phyloP scores from a whole-genome alignment of 1,284 basidiomycete species.

The Violaceomyces palustris region DNA sequence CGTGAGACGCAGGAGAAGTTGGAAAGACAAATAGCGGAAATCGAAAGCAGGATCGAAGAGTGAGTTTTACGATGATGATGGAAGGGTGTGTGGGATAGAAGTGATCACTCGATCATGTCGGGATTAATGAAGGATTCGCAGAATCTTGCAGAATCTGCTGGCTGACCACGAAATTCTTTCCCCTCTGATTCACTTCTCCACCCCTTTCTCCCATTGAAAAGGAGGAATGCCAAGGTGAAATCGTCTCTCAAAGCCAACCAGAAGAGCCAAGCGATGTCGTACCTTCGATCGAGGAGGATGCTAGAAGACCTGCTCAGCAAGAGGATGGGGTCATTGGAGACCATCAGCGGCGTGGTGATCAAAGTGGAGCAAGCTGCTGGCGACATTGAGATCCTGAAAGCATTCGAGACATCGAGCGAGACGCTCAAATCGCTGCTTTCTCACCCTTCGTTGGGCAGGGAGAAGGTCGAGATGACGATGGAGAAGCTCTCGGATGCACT shows the following conservation, averaged over 20 bases:
- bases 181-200: background rate
- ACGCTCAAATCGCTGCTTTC: conserved; percentile 71
- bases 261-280: conserved; percentile 67
- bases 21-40: conserved; percentile 63
- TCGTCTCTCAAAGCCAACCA: conserved; percentile 65
- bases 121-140: conserved; percentile 42
- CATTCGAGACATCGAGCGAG: conserved; percentile 73
- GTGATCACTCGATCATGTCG: no score
- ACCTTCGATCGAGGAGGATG: conserved; percentile 72
- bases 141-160: conserved; percentile 32
- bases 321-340: conserved; percentile 68
- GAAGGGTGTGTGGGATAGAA: no score
- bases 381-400: conserved; percentile 82
- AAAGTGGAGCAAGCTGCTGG: conserved; percentile 80
- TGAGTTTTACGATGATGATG: conserved; percentile 53
- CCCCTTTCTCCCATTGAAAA: conserved; percentile 2
- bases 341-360: conserved; percentile 69
- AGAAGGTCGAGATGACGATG: conserved; percentile 76
- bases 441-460: conserved; percentile 71
- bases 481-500: conserved; percentile 77
- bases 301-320: conserved; percentile 72
- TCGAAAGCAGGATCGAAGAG: conserved; percentile 68
- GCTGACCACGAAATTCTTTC: background rate
- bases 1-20: conserved; percentile 65
- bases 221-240: conserved; percentile 60